Conservation (phyloP, 345 rosid species). For the Populus deltoides region DNA sequence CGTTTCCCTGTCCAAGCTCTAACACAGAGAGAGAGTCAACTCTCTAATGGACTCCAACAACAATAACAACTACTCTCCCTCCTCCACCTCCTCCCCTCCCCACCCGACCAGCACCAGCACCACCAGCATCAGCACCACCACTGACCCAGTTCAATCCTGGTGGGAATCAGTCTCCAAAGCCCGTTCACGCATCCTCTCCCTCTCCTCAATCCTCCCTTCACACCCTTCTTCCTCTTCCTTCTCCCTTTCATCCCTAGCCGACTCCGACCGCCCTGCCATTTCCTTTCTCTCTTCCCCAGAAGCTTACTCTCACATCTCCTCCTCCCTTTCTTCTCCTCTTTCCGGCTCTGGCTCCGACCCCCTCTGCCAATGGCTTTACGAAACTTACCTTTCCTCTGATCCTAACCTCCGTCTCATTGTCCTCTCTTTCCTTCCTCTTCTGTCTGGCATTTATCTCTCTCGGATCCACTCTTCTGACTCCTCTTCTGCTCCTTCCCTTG, state of each 20-base stretch:
- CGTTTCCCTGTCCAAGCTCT: not conserved
- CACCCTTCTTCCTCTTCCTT: constrained; percentile 25
- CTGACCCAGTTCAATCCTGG: constrained; percentile 65
- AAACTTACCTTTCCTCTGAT: constrained; percentile 78
- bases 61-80: not conserved
- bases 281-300: constrained; percentile 75
- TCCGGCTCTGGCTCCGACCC: constrained; percentile 89
- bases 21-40: not conserved
- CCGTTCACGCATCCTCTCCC: constrained; percentile 68
- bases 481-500: constrained; percentile 49
- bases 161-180: constrained; percentile 97
- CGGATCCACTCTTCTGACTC: constrained; percentile 70
- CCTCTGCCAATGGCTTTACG: constrained; percentile 96
- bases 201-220: constrained; percentile 57
- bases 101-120: not conserved
- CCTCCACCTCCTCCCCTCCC: constrained; percentile 4
- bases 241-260: constrained; percentile 73
- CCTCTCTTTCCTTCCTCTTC: constrained; percentile 76
- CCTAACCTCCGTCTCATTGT: constrained; percentile 79
- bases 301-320: constrained; percentile 59
- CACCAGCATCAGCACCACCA: not conserved
- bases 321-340: constrained; percentile 43
- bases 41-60: constrained; percentile 12
- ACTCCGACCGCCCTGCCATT: constrained; percentile 88
- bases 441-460: constrained; percentile 64